These are phyloP conservation scores for Pseudogymnoascus sp. DNA, from an alignment of 2,329 filamentous ascomycete genomes.

Conservation along the genomic window DNA sequence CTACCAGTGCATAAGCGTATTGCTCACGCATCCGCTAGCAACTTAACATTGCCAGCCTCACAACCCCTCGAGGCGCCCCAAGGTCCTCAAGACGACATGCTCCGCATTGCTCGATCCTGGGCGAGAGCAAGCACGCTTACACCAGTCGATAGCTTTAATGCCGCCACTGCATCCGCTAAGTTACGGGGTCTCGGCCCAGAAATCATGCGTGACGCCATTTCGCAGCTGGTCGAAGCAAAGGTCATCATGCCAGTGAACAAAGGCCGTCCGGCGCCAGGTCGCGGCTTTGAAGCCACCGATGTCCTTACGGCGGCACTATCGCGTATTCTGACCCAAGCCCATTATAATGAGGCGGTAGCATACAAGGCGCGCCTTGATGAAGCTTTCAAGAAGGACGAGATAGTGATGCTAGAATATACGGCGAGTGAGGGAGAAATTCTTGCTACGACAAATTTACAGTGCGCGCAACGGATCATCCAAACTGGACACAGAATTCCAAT, in stretches of 20 bases:
- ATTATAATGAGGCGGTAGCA: conserved; percentile 47
- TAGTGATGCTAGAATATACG: conserved; percentile 41
- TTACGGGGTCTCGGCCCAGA: conserved; percentile 26
- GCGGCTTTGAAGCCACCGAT: conserved; percentile 55
- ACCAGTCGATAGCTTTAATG: conserved; percentile 39
- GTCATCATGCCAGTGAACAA: conserved; percentile 50
- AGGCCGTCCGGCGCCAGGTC: conserved; percentile 46
- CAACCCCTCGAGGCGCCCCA: not conserved
- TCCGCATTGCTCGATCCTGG: conserved; percentile 47
- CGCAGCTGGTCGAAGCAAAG: conserved; percentile 19
- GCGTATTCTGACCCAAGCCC: conserved; percentile 44
- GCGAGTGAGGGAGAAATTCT: conserved; percentile 58
- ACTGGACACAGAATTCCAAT: conserved; percentile 46
- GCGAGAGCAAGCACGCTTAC: conserved; percentile 51
- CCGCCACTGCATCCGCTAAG: conserved; percentile 39
- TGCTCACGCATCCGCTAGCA: conserved; percentile 33
- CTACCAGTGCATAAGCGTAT: conserved; percentile 35
- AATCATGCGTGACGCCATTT: conserved; percentile 18
- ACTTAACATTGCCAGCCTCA: conserved; percentile 32
- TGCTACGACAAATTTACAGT: conserved; percentile 57
- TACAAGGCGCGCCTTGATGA: conserved; percentile 54
- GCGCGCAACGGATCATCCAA: conserved; percentile 46
- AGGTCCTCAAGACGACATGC: conserved; percentile 22
- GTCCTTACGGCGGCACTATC: conserved; percentile 47
- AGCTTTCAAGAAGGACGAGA: conserved; percentile 36